These are phyloP conservation scores for Dendrocalamus latiflorus DNA, from an alignment of 202 grass and related monocot species.

Conservation along the genomic window DNA sequence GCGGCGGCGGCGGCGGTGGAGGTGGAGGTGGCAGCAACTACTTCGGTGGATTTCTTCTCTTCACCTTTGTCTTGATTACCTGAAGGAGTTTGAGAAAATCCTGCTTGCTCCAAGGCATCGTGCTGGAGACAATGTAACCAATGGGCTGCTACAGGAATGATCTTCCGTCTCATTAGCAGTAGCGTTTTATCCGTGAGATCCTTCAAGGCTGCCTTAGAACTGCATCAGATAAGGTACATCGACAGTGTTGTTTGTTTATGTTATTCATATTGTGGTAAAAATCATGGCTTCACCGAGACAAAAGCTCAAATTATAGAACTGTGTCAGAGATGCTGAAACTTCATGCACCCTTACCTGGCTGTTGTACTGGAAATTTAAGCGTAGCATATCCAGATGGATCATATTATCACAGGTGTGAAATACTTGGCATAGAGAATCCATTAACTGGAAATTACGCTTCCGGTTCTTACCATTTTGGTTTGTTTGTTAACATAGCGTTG, in stretches of 20 bases:
- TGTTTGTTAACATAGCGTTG: neutral
- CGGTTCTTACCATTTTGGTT: too few relatives aligned
- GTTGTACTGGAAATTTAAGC: neutral
- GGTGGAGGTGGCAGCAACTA: slow-evolving; percentile 37
- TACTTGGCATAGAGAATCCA: too few relatives aligned
- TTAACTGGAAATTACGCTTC: neutral
- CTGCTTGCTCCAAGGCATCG: too few relatives aligned
- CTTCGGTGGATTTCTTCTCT: too few relatives aligned
- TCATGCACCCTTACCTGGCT: neutral
- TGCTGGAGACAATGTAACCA: too few relatives aligned
- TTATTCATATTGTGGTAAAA: neutral
- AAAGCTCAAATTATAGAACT: neutral
- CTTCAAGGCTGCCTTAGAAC: neutral
- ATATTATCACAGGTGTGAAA: neutral
- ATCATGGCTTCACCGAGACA: neutral
- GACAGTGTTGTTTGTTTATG: neutral
- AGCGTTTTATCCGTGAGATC: too few relatives aligned
- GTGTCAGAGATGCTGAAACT: neutral
- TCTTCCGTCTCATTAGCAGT: too few relatives aligned
- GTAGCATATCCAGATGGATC: neutral
- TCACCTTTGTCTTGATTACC: slow-evolving; percentile 45
- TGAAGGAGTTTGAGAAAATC: slow-evolving; percentile 49
- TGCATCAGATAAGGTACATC: neutral
- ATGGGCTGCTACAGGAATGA: too few relatives aligned
- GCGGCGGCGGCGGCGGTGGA: slow-evolving; percentile 35